These are phyloP conservation scores for Suillus hirtellus DNA, from an alignment of 768 basidiomycete species.

Conservation along the genomic window DNA sequence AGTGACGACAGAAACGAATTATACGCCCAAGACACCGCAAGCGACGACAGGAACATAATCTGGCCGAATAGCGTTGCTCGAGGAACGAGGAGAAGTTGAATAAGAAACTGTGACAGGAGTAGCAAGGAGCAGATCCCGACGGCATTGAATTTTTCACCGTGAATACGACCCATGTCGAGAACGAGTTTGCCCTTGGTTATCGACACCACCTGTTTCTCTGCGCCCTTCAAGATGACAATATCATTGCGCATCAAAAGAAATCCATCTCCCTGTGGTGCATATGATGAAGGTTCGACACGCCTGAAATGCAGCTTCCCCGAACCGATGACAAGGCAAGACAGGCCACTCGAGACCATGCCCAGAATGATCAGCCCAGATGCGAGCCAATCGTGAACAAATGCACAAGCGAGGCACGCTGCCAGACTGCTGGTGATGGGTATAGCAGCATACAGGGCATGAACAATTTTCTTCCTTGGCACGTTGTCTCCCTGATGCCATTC, in stretches of 20 bases:
- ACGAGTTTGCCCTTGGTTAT: constrained; percentile 31
- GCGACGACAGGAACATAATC: constrained; percentile 34
- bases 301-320: constrained; percentile 23
- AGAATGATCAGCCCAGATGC: constrained; percentile 32
- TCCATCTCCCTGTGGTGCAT: constrained; percentile 30
- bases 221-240: constrained; percentile 30
- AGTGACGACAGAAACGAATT: constrained; percentile 31
- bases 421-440: constrained; percentile 29
- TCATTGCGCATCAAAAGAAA: constrained; percentile 22
- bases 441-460: constrained; percentile 19
- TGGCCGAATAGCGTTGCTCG: constrained; percentile 35
- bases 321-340: constrained; percentile 32
- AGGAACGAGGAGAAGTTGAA: constrained; percentile 34
- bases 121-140: constrained; percentile 30
- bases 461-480: constrained; percentile 8
- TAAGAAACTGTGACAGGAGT: constrained; percentile 31
- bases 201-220: constrained; percentile 26
- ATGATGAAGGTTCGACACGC: constrained; percentile 17
- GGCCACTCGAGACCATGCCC: constrained; percentile 35
- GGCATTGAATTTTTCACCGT: constrained; percentile 2
- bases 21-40: constrained; percentile 36
- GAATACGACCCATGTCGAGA: constrained; percentile 15
- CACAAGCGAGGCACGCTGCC: constrained; percentile 28
- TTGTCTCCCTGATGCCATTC: constrained; percentile 20
- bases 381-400: constrained; percentile 30